A percentile compares a stretch with the other conserved stretches of the same genome.
Conservation (phyloP, 2,329 filamentous ascomycete genomes). For the Pestalotiopsis sp. region DNA sequence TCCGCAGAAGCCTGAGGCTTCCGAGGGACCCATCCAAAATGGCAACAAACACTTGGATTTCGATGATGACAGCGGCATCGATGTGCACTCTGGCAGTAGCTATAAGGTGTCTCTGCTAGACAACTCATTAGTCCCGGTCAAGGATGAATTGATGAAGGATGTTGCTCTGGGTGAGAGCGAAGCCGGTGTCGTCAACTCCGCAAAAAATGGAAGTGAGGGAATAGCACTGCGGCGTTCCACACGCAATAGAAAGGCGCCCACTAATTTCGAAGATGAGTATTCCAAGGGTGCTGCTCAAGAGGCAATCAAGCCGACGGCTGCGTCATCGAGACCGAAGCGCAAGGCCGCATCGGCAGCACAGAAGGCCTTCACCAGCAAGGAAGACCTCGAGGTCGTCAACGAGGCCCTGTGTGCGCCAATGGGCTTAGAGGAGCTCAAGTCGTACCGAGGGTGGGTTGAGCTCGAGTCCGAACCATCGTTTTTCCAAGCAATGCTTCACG, state of each 20-base stretch:
- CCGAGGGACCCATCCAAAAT: not conserved
- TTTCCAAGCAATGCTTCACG: slow-evolving; percentile 82
- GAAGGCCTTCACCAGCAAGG: slow-evolving; percentile 34
- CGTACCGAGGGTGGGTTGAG: slow-evolving; percentile 78
- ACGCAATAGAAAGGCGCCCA: slow-evolving; percentile 6
- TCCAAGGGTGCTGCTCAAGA: slow-evolving; percentile 4
- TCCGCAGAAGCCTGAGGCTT: not conserved
- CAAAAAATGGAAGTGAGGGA: not conserved
- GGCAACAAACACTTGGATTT: not conserved
- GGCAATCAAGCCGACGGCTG: not conserved
- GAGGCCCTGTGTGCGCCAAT: slow-evolving; percentile 49
- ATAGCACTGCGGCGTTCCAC: slow-evolving; percentile 10
- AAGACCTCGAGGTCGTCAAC: slow-evolving; percentile 39
- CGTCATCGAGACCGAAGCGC: slow-evolving; percentile 41
- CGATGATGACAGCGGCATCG: not conserved
- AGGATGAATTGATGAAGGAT: slow-evolving; percentile 2
- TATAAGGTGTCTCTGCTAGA: not conserved
- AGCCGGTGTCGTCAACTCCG: not conserved
- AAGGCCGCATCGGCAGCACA: slow-evolving; percentile 41
- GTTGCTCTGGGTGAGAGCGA: not conserved
- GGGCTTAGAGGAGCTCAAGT: slow-evolving; percentile 53
- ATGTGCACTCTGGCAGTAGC: not conserved
- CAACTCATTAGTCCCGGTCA: not conserved
- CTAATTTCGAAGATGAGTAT: slow-evolving; percentile 12
- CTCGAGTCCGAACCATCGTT: slow-evolving; percentile 88